Evolutionary conservation across 202 grass and related monocot species (phyloP).

Genomic region (Cymbopogon flexuosus): DNA sequence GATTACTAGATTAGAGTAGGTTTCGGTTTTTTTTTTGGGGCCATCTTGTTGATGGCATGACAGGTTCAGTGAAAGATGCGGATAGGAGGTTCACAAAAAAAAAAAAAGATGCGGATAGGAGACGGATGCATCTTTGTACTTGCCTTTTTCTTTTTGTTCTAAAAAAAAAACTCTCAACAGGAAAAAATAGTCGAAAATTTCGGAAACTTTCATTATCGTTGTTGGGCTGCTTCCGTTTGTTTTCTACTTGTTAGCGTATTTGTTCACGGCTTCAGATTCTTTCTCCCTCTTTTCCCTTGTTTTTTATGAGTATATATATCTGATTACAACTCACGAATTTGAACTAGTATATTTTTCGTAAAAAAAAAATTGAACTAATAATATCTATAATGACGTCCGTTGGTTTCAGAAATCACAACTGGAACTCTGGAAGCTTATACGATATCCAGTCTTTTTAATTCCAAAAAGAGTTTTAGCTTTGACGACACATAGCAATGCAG

Average conservation of each 20-base stretch:
- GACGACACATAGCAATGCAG: too few species aligned
- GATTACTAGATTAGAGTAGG: constrained; percentile 23
- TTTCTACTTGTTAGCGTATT: not conserved
- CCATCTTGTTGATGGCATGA: not conserved
- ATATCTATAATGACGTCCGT: too few species aligned
- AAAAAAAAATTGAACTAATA: too few species aligned
- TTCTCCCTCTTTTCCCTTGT: not conserved
- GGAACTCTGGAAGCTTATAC: too few species aligned
- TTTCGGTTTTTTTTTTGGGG: not conserved
- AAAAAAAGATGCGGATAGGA: constrained; percentile 35
- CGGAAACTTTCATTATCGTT: not conserved
- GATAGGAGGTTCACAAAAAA: too few species aligned
- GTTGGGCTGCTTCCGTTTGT: not conserved
- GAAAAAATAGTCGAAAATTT: not conserved
- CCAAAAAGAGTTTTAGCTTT: too few species aligned
- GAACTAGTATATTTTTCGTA: not conserved
- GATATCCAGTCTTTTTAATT: too few species aligned
- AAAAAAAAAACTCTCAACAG: not conserved
- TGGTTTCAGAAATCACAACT: not conserved
- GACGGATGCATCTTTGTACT: not conserved
- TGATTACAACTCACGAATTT: not conserved
- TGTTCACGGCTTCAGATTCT: not conserved
- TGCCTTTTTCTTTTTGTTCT: not conserved
- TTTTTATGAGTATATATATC: too few species aligned
- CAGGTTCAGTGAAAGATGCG: constrained; percentile 10